Evolutionary conservation across 805 yeast species (phyloP).

Genomic region (Schizosaccharomyces cryophilus): DNA sequence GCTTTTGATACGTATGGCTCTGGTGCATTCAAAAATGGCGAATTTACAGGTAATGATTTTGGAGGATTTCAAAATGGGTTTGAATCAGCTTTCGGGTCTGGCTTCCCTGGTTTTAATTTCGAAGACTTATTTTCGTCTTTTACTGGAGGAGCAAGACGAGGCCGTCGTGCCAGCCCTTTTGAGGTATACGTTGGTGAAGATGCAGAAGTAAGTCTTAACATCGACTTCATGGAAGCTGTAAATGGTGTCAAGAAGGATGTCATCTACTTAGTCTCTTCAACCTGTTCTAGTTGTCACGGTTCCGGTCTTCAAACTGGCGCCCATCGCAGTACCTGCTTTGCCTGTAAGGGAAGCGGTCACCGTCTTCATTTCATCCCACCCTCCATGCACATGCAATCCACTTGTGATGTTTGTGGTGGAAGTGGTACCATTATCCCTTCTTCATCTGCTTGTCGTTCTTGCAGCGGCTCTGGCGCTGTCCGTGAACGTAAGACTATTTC

Average conservation of each 20-base stretch:
- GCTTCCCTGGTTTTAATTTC: conserved; percentile 22
- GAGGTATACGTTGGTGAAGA: conserved; percentile 49
- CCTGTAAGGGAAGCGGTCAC: conserved; percentile 87
- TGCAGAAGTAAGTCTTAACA: conserved; percentile 52
- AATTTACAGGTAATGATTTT: conserved; percentile 20
- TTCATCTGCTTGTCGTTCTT: conserved; percentile 45
- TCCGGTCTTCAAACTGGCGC: conserved; percentile 61
- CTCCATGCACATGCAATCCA: conserved; percentile 90
- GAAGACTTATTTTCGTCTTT: conserved; percentile 40
- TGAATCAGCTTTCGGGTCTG: conserved; percentile 6
- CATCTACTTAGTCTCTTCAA: conserved; percentile 46
- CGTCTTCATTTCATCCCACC: conserved; percentile 65
- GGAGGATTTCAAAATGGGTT: conserved; percentile 18
- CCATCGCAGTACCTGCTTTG: conserved; percentile 49
- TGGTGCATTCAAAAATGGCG: conserved; percentile 16
- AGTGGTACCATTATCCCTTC: conserved; percentile 54
- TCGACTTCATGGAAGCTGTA: conserved; percentile 67
- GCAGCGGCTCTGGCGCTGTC: conserved; percentile 78
- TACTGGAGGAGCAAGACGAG: conserved; percentile 14
- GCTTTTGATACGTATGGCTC: conserved; percentile 26
- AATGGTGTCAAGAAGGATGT: conserved; percentile 49
- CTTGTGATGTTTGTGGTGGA: conserved; percentile 73
- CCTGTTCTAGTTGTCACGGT: conserved; percentile 62
- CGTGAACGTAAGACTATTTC: conserved; percentile 43
- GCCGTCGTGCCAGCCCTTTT: conserved; percentile 15